Conservation (phyloP, 2,329 filamentous ascomycete genomes). For the Fusarium staphyleae region DNA sequence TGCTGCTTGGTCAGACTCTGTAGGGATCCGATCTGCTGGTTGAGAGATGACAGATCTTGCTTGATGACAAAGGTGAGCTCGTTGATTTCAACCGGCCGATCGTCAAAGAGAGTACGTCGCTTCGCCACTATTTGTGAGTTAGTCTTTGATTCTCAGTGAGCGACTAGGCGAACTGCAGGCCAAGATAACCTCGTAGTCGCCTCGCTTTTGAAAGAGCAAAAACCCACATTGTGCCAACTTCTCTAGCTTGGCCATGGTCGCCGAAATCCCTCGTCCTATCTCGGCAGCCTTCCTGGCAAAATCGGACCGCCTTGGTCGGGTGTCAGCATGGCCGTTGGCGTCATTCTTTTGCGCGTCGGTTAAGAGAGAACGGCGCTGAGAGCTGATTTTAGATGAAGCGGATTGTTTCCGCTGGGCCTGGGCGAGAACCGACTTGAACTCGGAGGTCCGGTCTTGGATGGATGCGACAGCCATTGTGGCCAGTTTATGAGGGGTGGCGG, state of each 20-base stretch:
- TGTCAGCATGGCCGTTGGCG: constrained; percentile 56
- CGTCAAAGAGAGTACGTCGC: constrained; percentile 95
- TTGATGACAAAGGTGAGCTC: constrained; percentile 98
- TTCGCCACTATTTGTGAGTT: constrained; percentile 72
- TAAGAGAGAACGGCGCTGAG: constrained; percentile 82
- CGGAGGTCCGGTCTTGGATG: constrained; percentile 94
- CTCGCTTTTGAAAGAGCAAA: not conserved
- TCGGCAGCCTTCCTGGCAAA: constrained; percentile 92
- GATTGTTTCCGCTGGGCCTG: constrained; percentile 84
- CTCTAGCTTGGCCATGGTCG: constrained; percentile 93
- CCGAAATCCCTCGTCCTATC: constrained; percentile 89
- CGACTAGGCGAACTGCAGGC: not conserved
- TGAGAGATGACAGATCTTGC: constrained; percentile 85
- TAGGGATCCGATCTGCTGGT: constrained; percentile 86
- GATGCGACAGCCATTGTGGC: constrained; percentile 69
- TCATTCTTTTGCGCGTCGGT: constrained; percentile 74
- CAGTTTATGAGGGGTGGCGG: constrained; percentile 24
- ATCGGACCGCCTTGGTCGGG: constrained; percentile 74
- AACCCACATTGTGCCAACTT: constrained; percentile 81
- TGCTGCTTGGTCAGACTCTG: constrained; percentile 79
- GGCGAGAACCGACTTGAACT: constrained; percentile 90
- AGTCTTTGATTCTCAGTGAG: constrained; percentile 5
- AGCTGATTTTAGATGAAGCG: constrained; percentile 72
- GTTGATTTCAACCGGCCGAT: constrained; percentile 94
- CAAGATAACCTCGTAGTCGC: not conserved